Evolutionary conservation across 1,284 basidiomycete species (phyloP).

Genomic region (Coniophora puteana): DNA sequence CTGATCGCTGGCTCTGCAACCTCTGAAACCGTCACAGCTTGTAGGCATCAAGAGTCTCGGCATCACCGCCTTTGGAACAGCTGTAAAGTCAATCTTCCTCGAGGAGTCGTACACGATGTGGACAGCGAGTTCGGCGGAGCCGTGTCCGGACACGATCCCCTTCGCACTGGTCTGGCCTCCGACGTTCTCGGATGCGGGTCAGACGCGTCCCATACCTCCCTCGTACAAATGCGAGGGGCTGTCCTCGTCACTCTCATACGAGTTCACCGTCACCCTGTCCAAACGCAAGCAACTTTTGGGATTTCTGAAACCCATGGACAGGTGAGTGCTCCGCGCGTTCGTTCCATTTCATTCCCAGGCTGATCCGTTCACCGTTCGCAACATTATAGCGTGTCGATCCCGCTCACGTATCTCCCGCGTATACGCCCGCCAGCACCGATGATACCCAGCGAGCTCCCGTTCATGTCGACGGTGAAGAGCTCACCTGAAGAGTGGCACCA

Average conservation of each 20-base stretch:
- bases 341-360: conserved; percentile 1
- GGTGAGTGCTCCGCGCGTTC: conserved; percentile 11
- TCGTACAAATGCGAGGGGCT: conserved; percentile 16
- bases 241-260: conserved; percentile 20
- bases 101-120: conserved; percentile 18
- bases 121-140: conserved; percentile 11
- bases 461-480: conserved; percentile 26
- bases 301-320: conserved; percentile 16
- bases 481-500: conserved; percentile 29
- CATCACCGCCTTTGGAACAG: conserved; percentile 9
- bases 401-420: conserved; percentile 21
- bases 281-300: conserved; percentile 17
- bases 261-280: conserved; percentile 18
- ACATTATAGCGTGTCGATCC: conserved; percentile 18
- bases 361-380: too few relatives aligned
- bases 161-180: conserved; percentile 18
- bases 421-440: conserved; percentile 22
- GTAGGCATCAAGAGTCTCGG: too few relatives aligned
- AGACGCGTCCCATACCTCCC: conserved; percentile 19
- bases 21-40: too few relatives aligned
- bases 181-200: conserved; percentile 21
- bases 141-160: conserved; percentile 20
- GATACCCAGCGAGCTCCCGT: conserved; percentile 19
- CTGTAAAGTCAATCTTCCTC: conserved; percentile 16
- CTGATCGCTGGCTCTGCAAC: too few relatives aligned